Evolutionary conservation across 1,139 yeast species (phyloP).

Genomic region (Suhomyces atakaporum): DNA sequence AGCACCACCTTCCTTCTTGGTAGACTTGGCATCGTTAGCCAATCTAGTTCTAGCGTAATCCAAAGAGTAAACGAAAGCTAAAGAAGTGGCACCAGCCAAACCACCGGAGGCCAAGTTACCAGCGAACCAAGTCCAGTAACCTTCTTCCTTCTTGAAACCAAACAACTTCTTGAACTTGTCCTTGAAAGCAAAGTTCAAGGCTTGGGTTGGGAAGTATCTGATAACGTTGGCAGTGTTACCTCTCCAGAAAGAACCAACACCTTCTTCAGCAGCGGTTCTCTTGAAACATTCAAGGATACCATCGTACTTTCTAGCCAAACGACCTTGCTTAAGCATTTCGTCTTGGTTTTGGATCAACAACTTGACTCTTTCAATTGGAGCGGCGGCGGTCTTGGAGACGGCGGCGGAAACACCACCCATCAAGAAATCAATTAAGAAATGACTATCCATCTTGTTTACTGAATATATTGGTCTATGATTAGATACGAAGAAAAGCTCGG

Average conservation of each 20-base stretch:
- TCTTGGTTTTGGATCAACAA: conserved; percentile 56
- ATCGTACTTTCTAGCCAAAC: conserved; percentile 51
- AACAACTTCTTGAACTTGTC: conserved; percentile 53
- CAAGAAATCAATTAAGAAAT: conserved; percentile 39
- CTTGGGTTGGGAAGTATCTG: conserved; percentile 60
- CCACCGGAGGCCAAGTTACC: conserved; percentile 62
- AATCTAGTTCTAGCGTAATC: conserved; percentile 59
- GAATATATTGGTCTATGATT: conserved; percentile 17
- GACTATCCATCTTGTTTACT: conserved; percentile 19
- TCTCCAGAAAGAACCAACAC: conserved; percentile 55
- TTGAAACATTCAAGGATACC: conserved; percentile 54
- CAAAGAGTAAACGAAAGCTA: conserved; percentile 56
- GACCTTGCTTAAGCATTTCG: conserved; percentile 57
- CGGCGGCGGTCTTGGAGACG: conserved; percentile 57
- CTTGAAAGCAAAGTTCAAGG: conserved; percentile 56
- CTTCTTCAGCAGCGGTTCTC: conserved; percentile 57
- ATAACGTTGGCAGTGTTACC: conserved; percentile 59
- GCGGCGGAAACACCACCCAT: conserved; percentile 63
- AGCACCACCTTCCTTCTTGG: conserved; percentile 49
- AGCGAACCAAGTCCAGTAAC: conserved; percentile 54
- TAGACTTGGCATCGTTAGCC: conserved; percentile 56
- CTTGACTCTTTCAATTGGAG: conserved; percentile 58
- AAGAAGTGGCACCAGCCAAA: conserved; percentile 57
- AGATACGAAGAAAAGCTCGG: conserved; percentile 10
- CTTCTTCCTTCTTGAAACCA: conserved; percentile 54